phyloP scores from a whole-genome alignment of 805 yeast species.

The Candida silvicultrix region DNA sequence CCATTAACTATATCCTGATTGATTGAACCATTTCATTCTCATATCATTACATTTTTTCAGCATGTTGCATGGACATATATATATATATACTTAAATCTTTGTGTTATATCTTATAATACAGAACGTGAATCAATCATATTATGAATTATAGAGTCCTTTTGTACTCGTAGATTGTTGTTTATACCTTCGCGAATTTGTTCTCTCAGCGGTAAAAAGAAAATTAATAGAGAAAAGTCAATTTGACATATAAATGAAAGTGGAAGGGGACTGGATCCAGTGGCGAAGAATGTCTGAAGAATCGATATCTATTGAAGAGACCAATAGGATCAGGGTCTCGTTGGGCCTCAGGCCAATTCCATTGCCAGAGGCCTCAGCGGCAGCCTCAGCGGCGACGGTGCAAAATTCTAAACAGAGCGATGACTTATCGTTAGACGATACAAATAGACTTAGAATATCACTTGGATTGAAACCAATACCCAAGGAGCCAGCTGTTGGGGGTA shows the following conservation, averaged over 20 bases:
- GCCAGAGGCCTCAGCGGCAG: not conserved
- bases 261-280: not conserved
- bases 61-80: not conserved
- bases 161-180: not conserved
- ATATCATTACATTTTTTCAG: not conserved
- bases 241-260: not conserved
- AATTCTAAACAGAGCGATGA: not conserved
- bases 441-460: constrained; percentile 16
- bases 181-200: not conserved
- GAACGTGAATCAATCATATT: not conserved
- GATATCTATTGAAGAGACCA: constrained; percentile 47
- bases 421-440: constrained; percentile 14
- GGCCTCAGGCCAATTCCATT: constrained; percentile 48
- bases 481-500: not conserved
- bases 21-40: not conserved
- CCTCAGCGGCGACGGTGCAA: not conserved
- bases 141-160: not conserved
- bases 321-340: constrained; percentile 40
- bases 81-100: not conserved
- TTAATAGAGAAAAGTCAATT: not conserved
- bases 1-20: no score
- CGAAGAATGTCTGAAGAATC: constrained; percentile 13
- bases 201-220: no score
- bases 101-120: not conserved
- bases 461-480: constrained; percentile 18